Evolutionary conservation across 2,329 filamentous ascomycete genomes (phyloP).

Genomic region (Colletotrichum sojae): DNA sequence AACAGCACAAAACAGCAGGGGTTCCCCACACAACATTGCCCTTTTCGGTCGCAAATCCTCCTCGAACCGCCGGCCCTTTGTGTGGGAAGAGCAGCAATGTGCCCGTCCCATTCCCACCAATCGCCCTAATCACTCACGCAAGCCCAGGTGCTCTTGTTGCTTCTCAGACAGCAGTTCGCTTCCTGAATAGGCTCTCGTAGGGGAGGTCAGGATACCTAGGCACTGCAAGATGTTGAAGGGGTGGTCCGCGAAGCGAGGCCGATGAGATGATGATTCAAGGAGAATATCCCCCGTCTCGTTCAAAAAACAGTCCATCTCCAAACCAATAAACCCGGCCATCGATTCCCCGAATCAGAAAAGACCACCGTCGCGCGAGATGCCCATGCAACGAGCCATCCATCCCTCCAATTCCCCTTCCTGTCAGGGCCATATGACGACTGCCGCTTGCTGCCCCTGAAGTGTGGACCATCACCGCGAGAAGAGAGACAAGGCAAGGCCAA

Average conservation of each 20-base stretch:
- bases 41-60: neutral
- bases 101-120: slow-evolving; percentile 35
- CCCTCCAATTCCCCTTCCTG: slow-evolving; percentile 9
- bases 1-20: slow-evolving; percentile 23
- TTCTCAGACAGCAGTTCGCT: neutral
- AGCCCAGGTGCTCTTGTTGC: neutral
- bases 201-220: too few species aligned
- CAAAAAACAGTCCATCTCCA: neutral
- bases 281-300: neutral
- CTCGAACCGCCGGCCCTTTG: neutral
- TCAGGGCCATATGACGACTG: slow-evolving; percentile 12
- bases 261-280: neutral
- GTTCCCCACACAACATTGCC: slow-evolving; percentile 28
- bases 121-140: slow-evolving; percentile 1
- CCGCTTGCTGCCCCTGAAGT: neutral
- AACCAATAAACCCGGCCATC: neutral
- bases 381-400: neutral
- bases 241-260: too few species aligned
- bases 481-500: neutral
- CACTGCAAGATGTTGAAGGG: slow-evolving; percentile 2
- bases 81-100: neutral
- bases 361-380: neutral
- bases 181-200: neutral
- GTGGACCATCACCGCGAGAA: neutral
- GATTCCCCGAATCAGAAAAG: slow-evolving; percentile 17